Evolutionary conservation across 805 yeast genomes (phyloP), one percentile per base, ranked within the genome.

Genomic region (Gaillardinia entomophila): DNA sequence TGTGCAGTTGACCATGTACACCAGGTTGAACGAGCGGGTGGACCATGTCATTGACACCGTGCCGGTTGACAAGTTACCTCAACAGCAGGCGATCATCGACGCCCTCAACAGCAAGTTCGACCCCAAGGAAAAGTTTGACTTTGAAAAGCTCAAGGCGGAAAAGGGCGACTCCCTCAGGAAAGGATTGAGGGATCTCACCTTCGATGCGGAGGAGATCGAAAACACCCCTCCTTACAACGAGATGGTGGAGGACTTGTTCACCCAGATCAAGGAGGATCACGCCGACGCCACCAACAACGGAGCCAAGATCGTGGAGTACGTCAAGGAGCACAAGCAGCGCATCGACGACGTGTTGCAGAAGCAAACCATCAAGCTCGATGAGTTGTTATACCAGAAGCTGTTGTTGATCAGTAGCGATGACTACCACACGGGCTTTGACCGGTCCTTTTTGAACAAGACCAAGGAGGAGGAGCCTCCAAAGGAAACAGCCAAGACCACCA

Each of bases 341-440:
- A 79, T 92, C 39, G 80, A 73, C 32, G 73, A 73, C 16, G 82
- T 85, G 3, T 66, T 82, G 38, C 60, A 60, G 16, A 78, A 76
- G 39, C 87, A 84, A 36, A 67, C 71, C 16, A 73, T 74, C 32
- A 87, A 84, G 54, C 63, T 88, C 42, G 77, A 71, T 26, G 75
- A 74, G 22, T 66, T 92, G 34, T 68, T 75, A 44, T 71, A 75
- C 43, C 96, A 89, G 48, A 83, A 84, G 49, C 67, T 77, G 10
- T 51, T 66, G 29, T 82, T 85, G 52, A 89, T 92, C 42, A 79
- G 94, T 3, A 80, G 92, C 32, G 97, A 89, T 12, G 98, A 90
- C 58, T 72, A 88, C 26, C 92, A 78, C 45, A 87, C 92, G 11
- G 97, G 96, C 0, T 92, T 86, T 67, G 95, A 90, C 53, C 76